Evolutionary conservation across 768 basidiomycete species (phyloP).

Genomic region (Rubroboletus pulcherrimus): DNA sequence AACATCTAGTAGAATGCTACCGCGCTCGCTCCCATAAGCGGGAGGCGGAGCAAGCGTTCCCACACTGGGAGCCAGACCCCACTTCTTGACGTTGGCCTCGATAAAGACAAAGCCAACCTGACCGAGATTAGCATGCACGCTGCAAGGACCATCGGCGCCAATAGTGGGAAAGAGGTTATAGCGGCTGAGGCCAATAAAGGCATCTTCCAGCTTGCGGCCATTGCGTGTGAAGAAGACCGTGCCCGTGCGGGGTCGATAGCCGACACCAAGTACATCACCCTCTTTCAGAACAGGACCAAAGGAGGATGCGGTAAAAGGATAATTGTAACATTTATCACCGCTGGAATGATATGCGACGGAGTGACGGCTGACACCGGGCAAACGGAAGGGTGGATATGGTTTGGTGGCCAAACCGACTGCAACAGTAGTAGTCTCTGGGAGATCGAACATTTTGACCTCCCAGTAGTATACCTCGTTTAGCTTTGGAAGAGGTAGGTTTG

Average conservation of each 20-base stretch:
- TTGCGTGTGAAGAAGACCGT: slow-evolving; percentile 99
- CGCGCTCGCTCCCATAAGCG: slow-evolving; percentile 95
- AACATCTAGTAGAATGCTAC: slow-evolving; percentile 91
- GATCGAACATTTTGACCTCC: slow-evolving; percentile 99
- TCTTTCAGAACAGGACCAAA: slow-evolving; percentile 86
- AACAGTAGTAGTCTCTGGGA: slow-evolving; percentile 82
- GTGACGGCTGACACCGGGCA: slow-evolving; percentile 81
- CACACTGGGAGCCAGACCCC: slow-evolving; percentile 96
- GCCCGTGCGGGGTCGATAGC: slow-evolving; percentile 92
- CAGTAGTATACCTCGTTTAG: slow-evolving; percentile 99
- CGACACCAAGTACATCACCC: slow-evolving; percentile 93
- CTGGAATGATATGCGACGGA: slow-evolving; percentile 95
- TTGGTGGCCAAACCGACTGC: slow-evolving; percentile 94
- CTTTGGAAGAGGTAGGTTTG: slow-evolving; percentile 94
- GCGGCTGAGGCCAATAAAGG: slow-evolving; percentile 82
- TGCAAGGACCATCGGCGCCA: slow-evolving; percentile 94
- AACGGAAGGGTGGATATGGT: slow-evolving; percentile 91
- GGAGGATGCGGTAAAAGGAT: slow-evolving; percentile 82
- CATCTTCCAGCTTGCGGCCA: slow-evolving; percentile 95
- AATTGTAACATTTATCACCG: slow-evolving; percentile 97
- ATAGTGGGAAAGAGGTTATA: slow-evolving; percentile 97
- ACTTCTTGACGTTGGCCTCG: slow-evolving; percentile 99
- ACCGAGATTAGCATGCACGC: slow-evolving; percentile 95
- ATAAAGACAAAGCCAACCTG: slow-evolving; percentile 99
- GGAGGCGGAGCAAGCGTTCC: slow-evolving; percentile 97